phyloP scores from a whole-genome alignment of 306 rosid species.

The Phaseolus lunatus region DNA sequence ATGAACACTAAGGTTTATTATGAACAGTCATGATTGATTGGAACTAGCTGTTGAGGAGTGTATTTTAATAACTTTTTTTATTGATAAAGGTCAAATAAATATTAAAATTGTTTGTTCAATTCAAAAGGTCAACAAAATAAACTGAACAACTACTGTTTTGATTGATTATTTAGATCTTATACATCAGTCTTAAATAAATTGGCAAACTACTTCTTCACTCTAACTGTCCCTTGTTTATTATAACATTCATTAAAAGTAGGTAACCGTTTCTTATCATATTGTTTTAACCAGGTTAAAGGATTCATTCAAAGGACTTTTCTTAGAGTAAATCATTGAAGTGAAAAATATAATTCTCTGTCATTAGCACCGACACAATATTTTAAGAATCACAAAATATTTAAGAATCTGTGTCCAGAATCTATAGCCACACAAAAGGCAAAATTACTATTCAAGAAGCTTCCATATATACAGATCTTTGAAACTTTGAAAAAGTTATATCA shows the following conservation, averaged over 20 bases:
- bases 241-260: slow-evolving; percentile 28
- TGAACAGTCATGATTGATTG: neutral
- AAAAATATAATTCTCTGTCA: neutral
- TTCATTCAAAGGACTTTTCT: neutral
- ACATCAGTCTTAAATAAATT: slow-evolving; percentile 3
- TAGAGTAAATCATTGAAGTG: neutral
- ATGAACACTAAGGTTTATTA: neutral
- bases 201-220: neutral
- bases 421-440: neutral
- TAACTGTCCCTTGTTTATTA: neutral
- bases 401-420: neutral
- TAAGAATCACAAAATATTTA: slow-evolving; percentile 15
- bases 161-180: neutral
- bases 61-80: slow-evolving; percentile 11
- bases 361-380: slow-evolving; percentile 43
- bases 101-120: neutral
- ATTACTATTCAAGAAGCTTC: slow-evolving; percentile 4
- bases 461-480: neutral
- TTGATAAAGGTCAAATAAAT: neutral
- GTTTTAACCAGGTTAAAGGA: neutral
- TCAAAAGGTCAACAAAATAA: slow-evolving; percentile 11
- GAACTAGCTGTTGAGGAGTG: slow-evolving; percentile 6
- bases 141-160: slow-evolving; percentile 8
- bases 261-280: neutral
- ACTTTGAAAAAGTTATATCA: slow-evolving; percentile 34